Evolutionary conservation across 2,329 filamentous ascomycete genomes (phyloP).

Genomic region (Zymoseptoria pseudotritici): DNA sequence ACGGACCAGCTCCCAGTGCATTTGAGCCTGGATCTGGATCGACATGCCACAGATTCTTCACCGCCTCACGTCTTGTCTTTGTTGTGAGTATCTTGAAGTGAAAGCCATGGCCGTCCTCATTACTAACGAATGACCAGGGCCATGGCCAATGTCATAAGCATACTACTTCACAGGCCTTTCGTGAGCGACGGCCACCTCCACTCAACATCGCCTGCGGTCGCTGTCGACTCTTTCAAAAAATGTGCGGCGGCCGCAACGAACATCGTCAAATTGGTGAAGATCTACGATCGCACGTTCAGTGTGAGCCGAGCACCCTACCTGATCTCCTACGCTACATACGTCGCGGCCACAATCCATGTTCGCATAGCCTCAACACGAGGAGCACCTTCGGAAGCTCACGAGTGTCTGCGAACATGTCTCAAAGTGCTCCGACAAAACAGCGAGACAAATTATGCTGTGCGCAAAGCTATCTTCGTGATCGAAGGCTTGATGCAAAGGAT

Average conservation of each 20-base stretch:
- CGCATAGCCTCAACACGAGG: slow-evolving; percentile 44
- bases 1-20: slow-evolving; percentile 6
- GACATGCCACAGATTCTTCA: slow-evolving; percentile 1
- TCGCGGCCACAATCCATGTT: slow-evolving; percentile 46
- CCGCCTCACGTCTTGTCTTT: slow-evolving; percentile 9
- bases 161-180: slow-evolving; percentile 49
- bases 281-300: slow-evolving; percentile 41
- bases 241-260: slow-evolving; percentile 42
- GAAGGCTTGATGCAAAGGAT: slow-evolving; percentile 41
- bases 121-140: slow-evolving; percentile 21
- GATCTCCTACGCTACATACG: slow-evolving; percentile 50
- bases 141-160: slow-evolving; percentile 46
- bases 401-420: slow-evolving; percentile 39
- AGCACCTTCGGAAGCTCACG: slow-evolving; percentile 34
- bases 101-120: background rate
- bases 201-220: slow-evolving; percentile 32
- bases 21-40: slow-evolving; percentile 2
- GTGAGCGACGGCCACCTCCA: slow-evolving; percentile 45
- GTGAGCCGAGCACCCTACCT: slow-evolving; percentile 45
- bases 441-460: slow-evolving; percentile 45
- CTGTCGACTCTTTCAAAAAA: slow-evolving; percentile 37
- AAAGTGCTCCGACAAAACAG: slow-evolving; percentile 44
- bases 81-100: slow-evolving; percentile 22
- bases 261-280: slow-evolving; percentile 39
- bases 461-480: slow-evolving; percentile 41